Evolutionary conservation across 306 rosid genomes (phyloP), one percentile per base, ranked within the genome.

Genomic region (Arachis stenosperma): DNA sequence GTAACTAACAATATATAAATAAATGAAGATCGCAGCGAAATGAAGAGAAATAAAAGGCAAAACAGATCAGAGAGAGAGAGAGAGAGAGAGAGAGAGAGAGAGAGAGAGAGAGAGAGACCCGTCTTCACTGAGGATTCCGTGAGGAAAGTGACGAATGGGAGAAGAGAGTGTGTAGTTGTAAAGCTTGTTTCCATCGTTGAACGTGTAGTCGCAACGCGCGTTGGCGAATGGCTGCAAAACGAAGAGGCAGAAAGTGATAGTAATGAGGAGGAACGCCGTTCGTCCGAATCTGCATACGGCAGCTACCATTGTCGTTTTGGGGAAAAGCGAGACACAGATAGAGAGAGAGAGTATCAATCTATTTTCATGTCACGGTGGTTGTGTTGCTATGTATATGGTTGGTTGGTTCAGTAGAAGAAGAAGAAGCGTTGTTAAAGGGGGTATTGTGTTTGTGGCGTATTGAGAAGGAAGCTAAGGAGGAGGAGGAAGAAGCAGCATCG

Each of bases 71-170:
- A 52, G 37, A n/a, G 7, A 50, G 55, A 44, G 14, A 48, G n/a
- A n/a, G n/a, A n/a, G n/a, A n/a, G n/a, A n/a, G 55, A 69, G 48
- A 54, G 66, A 70, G 44, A 71, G 75, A 93, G n/a, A 76, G 11
- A 52, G 37, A n/a, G 7, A 50, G 55, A 44, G 55, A 69, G 48
- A 54, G 66, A 70, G 44, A 71, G 75, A 93, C 96, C 99, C 99
- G 84, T 94, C 98, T 88, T 94, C 99, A 80, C 96, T 94, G 84
- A 83, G 91, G 65, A 88, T 58, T 75, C 99, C 99, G 42, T 90
- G 99, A 79, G 97, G 96, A 67, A 78, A 88, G 73, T 79, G 58
- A 15, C 83, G 88, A 50, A 75, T 67, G 30, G 96, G 93, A 82
- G 95, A 85, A 13, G 88, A 90, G 81, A 90, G 85, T 59, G 82